Evolutionary conservation across 2,329 filamentous ascomycete species (phyloP), one percentile per base, ranked within the genome.

Genomic region (Aureobasidium namibiae): DNA sequence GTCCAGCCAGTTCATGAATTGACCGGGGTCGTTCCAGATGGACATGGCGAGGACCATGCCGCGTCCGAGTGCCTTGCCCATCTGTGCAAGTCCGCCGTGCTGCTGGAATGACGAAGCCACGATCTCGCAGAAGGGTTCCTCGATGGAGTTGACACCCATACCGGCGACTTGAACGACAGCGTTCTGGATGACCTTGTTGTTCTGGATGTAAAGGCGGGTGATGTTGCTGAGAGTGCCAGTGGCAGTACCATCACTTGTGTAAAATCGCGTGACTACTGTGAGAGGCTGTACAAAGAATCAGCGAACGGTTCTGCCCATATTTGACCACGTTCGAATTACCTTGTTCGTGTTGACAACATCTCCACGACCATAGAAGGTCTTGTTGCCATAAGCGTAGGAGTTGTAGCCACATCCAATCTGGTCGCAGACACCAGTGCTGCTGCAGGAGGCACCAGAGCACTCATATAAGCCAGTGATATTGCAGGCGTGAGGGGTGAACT

Each of bases 1-100:
- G 75, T 90, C 86, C 66, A 90, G 80, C 87, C 87, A 90, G 67
- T 86, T 80, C 85, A 90, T 89, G 74, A 85, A 80, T 67, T 81
- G 74, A 61, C 80, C 72, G 72, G 87, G 81, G 73, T 88, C 86
- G 68, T 87, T 82, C 82, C 83, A 85, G 59, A 85, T 73, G 31
- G 77, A 80, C 77, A 88, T 78, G 64, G 85, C 83, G 14, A 88
- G 77, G 36, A 86, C 83, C 81, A 86, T 84, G 42, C 83, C 83
- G 31, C 76, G 65, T 3, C 70, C 68, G 38, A 87, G 71, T 24
- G 82, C 83, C 1, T 74, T 67, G 62, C 78, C 77, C 79, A 88
- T 83, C 41, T 71, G 72, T 6, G 74, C 68, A 59, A 83, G 69
- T 21, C 83, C 84, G 53, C 83, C 83, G 41, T 80, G 74, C 18